phyloP scores from a whole-genome alignment of 2,329 filamentous ascomycete genomes.

The Hypoxylon sp. region DNA sequence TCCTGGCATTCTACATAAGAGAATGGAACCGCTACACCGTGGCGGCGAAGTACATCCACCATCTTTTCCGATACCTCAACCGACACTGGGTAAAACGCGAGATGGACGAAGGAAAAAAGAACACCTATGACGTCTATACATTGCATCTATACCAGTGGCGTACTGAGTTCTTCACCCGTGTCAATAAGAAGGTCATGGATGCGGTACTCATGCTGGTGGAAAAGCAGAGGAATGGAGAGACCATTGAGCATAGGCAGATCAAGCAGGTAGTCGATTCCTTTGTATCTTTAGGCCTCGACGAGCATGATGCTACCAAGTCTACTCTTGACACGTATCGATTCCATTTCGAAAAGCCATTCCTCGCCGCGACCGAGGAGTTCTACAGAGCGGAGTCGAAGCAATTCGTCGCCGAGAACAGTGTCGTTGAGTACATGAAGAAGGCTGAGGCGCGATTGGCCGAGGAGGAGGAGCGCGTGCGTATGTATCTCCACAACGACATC shows the following conservation, averaged over 20 bases:
- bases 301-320: conserved; percentile 91
- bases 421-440: conserved; percentile 99
- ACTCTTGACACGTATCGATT: conserved; percentile 94
- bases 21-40: conserved; percentile 97
- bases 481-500: conserved; percentile 94
- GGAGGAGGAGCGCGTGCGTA: conserved; percentile 91
- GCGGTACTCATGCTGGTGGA: conserved; percentile 95
- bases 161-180: conserved; percentile 85
- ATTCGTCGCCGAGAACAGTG: conserved; percentile 95
- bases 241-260: conserved; percentile 96
- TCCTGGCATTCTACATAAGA: conserved; percentile 92
- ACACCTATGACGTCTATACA: conserved; percentile 98
- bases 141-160: conserved; percentile 97
- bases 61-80: conserved; percentile 95
- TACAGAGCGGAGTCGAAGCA: conserved; percentile 93
- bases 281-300: conserved; percentile 92
- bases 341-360: conserved; percentile 93
- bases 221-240: conserved; percentile 97
- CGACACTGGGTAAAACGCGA: conserved; percentile 99
- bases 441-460: conserved; percentile 89
- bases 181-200: conserved; percentile 91
- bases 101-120: conserved; percentile 98
- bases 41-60: conserved; percentile 96
- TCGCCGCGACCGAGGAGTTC: conserved; percentile 84
- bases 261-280: conserved; percentile 98